Conservation (phyloP, 768 basidiomycete species). For the Xerocomus potaroensis region DNA sequence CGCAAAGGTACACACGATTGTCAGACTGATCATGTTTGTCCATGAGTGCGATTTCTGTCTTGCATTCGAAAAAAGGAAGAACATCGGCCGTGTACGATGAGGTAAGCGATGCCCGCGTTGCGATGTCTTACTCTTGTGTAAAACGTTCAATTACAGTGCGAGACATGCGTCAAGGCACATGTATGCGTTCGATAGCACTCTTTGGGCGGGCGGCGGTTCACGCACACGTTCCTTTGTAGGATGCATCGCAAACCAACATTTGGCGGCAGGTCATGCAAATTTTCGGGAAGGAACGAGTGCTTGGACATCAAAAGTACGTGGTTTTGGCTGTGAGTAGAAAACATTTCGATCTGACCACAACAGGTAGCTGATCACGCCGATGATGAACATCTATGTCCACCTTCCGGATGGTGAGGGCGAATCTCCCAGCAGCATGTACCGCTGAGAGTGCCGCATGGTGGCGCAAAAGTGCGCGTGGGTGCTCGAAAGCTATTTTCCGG, state of each 20-base stretch:
- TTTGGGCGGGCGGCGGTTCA: fast-evolving
- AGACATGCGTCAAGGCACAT: slow-evolving; percentile 55
- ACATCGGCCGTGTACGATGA: slow-evolving; percentile 40
- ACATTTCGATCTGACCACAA: not conserved
- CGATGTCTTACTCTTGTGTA: not conserved
- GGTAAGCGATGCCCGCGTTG: slow-evolving; percentile 32
- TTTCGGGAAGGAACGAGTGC: slow-evolving; percentile 48
- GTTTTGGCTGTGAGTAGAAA: too few species aligned
- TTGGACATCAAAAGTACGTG: slow-evolving; percentile 43
- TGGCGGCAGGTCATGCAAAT: slow-evolving; percentile 48
- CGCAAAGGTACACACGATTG: slow-evolving; percentile 51
- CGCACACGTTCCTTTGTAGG: slow-evolving; percentile 32
- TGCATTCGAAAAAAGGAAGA: slow-evolving; percentile 27
- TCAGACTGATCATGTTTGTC: slow-evolving; percentile 45
- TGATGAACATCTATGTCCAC: slow-evolving; percentile 47
- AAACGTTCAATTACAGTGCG: slow-evolving; percentile 35
- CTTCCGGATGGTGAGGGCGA: too few species aligned
- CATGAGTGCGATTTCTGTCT: slow-evolving; percentile 40
- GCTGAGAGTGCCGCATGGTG: too few species aligned
- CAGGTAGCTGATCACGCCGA: slow-evolving; percentile 47
- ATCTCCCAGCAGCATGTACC: too few species aligned
- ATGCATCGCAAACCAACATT: slow-evolving; percentile 47
- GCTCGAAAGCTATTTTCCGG: too few species aligned
- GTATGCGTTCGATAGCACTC: slow-evolving; percentile 29
- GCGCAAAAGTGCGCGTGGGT: too few species aligned